Evolutionary conservation across 257 asterid genomes (phyloP).

Genomic region (Solanum paucissectum): DNA sequence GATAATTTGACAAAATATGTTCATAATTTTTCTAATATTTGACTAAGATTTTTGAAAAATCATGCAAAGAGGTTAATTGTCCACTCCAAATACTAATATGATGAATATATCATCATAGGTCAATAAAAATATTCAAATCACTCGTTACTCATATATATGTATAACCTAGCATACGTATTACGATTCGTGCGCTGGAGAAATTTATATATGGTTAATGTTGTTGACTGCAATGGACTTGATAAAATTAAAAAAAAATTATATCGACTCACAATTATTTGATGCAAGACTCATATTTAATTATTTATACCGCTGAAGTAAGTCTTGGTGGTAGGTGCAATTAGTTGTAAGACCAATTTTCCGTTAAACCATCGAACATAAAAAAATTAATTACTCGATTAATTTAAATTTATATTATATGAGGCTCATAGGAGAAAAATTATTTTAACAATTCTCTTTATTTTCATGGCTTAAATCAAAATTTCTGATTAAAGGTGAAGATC

Average conservation of each 20-base stretch:
- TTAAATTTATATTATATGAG: neutral
- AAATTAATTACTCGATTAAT: too few relatives aligned
- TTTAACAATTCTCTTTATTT: neutral
- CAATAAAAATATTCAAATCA: neutral
- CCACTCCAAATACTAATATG: neutral
- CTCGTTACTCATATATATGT: neutral
- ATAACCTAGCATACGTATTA: too few relatives aligned
- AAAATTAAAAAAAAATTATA: neutral
- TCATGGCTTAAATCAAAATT: neutral
- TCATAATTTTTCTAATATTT: too few relatives aligned
- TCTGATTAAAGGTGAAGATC: neutral
- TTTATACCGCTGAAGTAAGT: neutral
- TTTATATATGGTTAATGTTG: neutral
- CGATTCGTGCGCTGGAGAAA: neutral
- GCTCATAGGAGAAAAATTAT: neutral
- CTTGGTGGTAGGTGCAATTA: neutral
- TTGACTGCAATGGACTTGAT: neutral
- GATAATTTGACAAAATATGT: neutral
- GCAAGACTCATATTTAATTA: neutral
- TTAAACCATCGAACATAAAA: neutral
- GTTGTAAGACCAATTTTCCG: neutral
- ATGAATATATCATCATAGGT: neutral
- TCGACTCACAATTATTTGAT: neutral
- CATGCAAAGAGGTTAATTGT: neutral
- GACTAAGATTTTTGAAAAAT: neutral